These are phyloP conservation scores for Leishmania amazonensis DNA, from an alignment of 208 protist species.

Conservation along the genomic window DNA sequence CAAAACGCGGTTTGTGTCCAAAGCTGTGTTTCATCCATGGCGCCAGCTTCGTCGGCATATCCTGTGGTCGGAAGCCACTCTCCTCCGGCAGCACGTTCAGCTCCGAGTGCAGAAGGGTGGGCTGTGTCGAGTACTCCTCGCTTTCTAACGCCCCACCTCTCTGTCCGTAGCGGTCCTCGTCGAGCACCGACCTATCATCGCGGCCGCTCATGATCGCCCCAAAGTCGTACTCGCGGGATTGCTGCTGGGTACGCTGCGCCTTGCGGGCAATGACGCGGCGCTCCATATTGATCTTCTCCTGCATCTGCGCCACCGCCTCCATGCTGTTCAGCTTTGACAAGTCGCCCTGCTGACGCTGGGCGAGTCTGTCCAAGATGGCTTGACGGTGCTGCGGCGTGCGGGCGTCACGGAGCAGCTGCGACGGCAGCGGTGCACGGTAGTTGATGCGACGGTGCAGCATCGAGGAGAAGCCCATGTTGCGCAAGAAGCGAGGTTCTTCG, in stretches of 20 bases:
- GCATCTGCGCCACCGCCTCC: slow-evolving; percentile 68
- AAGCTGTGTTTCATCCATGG: slow-evolving; percentile 87
- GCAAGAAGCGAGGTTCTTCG: slow-evolving; percentile 79
- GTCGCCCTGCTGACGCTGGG: slow-evolving; percentile 57
- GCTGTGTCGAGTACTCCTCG: slow-evolving; percentile 25
- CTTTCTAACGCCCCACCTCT: slow-evolving; percentile 9
- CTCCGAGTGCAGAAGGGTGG: slow-evolving; percentile 63
- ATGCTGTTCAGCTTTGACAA: slow-evolving; percentile 73
- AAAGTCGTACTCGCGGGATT: slow-evolving; percentile 4
- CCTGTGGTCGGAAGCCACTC: slow-evolving; percentile 53
- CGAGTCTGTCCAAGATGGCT: slow-evolving; percentile 67
- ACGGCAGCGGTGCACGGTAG: slow-evolving; percentile 78
- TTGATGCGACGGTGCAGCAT: slow-evolving; percentile 68
- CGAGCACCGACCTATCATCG: background rate
- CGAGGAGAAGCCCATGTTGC: slow-evolving; percentile 58
- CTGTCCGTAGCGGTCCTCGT: background rate
- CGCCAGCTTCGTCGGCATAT: slow-evolving; percentile 59
- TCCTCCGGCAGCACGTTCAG: slow-evolving; percentile 70
- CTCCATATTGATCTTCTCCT: slow-evolving; percentile 83
- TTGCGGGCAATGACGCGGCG: slow-evolving; percentile 66
- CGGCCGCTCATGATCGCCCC: background rate
- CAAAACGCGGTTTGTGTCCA: slow-evolving; percentile 70
- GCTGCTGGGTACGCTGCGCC: slow-evolving; percentile 39
- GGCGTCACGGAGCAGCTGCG: slow-evolving; percentile 77
- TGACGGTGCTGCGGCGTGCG: slow-evolving; percentile 84